Conservation (phyloP, 208 protist genomes). For the Acanthamoeba sp. region DNA sequence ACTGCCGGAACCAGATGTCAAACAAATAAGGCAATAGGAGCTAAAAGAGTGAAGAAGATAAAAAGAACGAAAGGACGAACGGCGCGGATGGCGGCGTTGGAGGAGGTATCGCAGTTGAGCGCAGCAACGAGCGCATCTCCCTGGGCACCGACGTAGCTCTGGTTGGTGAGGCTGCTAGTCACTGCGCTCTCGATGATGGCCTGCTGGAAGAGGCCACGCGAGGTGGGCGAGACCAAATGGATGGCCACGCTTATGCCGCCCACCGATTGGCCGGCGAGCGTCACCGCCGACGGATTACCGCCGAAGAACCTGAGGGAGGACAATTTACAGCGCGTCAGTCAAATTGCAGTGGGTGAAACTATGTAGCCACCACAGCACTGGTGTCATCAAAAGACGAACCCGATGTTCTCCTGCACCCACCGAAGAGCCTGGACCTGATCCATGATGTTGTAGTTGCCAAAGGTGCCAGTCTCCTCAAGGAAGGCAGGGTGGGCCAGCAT, state of each 20-base stretch:
- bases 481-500: conserved; percentile 78
- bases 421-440: conserved; percentile 87
- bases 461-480: conserved; percentile 48
- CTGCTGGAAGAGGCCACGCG: conserved; percentile 80
- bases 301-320: conserved; percentile 83
- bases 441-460: conserved; percentile 88
- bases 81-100: conserved; percentile 47
- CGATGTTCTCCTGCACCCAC: conserved; percentile 88
- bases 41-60: neutral
- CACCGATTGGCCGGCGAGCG: conserved; percentile 86
- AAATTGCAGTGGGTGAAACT: neutral
- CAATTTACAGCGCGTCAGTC: neutral
- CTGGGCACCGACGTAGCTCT: conserved; percentile 39
- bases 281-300: conserved; percentile 86
- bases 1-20: neutral
- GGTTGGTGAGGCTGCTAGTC: conserved; percentile 41
- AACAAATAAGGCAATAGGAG: neutral
- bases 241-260: conserved; percentile 83
- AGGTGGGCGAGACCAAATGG: conserved; percentile 81
- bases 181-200: conserved; percentile 80
- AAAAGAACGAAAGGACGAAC: neutral
- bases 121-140: neutral
- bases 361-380: too few relatives aligned
- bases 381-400: neutral
- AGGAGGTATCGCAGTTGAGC: conserved; percentile 41